Percentiles rank a stretch among this genome's conserved stretches.
Conservation (phyloP, 1,284 basidiomycete genomes). For the Mycosarcoma maydis region DNA sequence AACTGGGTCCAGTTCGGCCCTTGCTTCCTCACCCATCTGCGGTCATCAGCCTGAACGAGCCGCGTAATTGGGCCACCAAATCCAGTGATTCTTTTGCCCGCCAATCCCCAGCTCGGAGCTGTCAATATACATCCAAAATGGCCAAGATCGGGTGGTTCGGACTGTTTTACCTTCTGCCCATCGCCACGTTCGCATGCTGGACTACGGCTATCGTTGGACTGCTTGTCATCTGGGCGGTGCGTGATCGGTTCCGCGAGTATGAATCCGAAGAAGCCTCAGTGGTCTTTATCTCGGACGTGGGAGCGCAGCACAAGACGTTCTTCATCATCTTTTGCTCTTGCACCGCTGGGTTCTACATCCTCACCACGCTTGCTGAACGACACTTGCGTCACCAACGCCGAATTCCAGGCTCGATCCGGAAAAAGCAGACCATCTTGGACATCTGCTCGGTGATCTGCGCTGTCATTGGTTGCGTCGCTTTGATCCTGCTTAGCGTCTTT, state of each 20-base stretch:
- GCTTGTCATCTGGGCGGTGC: constrained; percentile 67
- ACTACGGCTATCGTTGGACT: constrained; percentile 60
- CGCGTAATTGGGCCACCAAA: no score
- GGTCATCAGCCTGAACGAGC: not conserved
- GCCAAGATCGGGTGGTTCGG: constrained; percentile 44
- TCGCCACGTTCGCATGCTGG: constrained; percentile 52
- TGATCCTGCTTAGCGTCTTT: constrained; percentile 69
- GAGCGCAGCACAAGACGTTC: constrained; percentile 65
- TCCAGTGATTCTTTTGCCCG: no score
- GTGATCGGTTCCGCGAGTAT: constrained; percentile 67
- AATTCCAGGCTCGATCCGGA: constrained; percentile 69
- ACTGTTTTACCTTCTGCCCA: constrained; percentile 44
- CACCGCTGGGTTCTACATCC: constrained; percentile 63
- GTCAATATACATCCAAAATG: constrained; percentile 5
- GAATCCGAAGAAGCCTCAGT: constrained; percentile 65
- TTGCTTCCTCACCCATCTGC: not conserved
- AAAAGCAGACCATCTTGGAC: constrained; percentile 67
- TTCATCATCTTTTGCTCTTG: constrained; percentile 57
- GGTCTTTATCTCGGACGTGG: constrained; percentile 70
- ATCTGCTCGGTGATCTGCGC: constrained; percentile 69
- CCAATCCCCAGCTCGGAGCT: not conserved
- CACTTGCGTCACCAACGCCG: constrained; percentile 70
- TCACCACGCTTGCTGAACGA: constrained; percentile 69
- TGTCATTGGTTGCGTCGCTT: constrained; percentile 67
- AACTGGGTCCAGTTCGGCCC: no score